Evolutionary conservation across 345 rosid species (phyloP).

Genomic region (Nephelium lappaceum): DNA sequence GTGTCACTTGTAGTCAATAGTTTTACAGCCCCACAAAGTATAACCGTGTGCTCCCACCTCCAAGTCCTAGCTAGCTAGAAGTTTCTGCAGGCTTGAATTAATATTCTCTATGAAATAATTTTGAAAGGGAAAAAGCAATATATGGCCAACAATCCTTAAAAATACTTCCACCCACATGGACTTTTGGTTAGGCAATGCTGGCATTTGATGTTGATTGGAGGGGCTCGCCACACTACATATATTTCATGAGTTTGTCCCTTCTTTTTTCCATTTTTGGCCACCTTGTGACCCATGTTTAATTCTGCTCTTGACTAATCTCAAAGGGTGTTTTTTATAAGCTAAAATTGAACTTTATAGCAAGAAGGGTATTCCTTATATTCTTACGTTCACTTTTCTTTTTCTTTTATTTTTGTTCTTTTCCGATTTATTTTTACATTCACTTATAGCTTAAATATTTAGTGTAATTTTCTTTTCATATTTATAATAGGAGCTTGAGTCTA

Average conservation of each 20-base stretch:
- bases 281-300: neutral
- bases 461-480: too few relatives aligned
- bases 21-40: neutral
- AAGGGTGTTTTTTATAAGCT: neutral
- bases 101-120: neutral
- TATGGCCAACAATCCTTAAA: neutral
- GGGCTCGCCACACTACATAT: neutral
- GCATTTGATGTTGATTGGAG: slow-evolving; percentile 31
- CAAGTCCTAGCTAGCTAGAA: neutral
- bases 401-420: too few relatives aligned
- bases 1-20: neutral
- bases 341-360: neutral
- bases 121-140: neutral
- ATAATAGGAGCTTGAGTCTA: too few relatives aligned
- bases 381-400: too few relatives aligned
- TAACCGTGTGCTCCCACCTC: too few relatives aligned
- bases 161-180: neutral
- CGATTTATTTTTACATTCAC: too few relatives aligned
- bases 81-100: neutral
- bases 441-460: too few relatives aligned
- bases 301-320: slow-evolving; percentile 1
- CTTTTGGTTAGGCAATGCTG: slow-evolving; percentile 27
- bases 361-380: neutral
- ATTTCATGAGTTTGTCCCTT: neutral
- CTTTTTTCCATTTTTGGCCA: slow-evolving; percentile 22